A percentile compares a stretch with the other conserved stretches of the same genome.
These are phyloP conservation scores for Silene latifolia DNA, from an alignment of 148 eudicot genomes.

Conservation along the genomic window DNA sequence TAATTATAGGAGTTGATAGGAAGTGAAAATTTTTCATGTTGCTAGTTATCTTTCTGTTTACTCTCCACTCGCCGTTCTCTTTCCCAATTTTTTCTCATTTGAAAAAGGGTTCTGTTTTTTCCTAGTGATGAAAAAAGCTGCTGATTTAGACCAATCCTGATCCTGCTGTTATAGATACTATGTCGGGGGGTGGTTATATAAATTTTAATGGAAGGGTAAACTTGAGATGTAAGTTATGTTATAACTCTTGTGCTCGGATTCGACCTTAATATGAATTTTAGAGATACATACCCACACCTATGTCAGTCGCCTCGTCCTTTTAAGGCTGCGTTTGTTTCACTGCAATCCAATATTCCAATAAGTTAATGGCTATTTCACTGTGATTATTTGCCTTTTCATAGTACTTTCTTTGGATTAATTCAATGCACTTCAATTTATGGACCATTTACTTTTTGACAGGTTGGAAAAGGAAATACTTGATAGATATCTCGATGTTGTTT, in stretches of 20 bases:
- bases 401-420: not conserved
- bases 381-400: not conserved
- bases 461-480: conserved; percentile 93
- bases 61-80: not conserved
- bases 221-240: not conserved
- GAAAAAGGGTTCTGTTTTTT: not conserved
- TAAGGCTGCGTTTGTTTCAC: not conserved
- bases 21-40: not conserved
- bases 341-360: not conserved
- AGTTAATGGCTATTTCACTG: not conserved
- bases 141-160: not conserved
- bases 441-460: conserved; percentile 36
- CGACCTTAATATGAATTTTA: not conserved
- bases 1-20: not conserved
- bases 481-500: conserved; percentile 85
- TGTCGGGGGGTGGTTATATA: not conserved
- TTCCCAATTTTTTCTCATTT: not conserved
- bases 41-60: not conserved
- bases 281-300: not conserved
- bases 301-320: not conserved
- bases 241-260: not conserved
- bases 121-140: not conserved
- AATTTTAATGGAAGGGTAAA: not conserved
- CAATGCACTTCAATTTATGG: not conserved
- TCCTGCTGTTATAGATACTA: not conserved